A percentile compares a stretch with the other conserved stretches of the same genome.
These are phyloP conservation scores for Zygosaccharomyces pseudobailii DNA, from an alignment of 1,139 yeast species.

Conservation along the genomic window DNA sequence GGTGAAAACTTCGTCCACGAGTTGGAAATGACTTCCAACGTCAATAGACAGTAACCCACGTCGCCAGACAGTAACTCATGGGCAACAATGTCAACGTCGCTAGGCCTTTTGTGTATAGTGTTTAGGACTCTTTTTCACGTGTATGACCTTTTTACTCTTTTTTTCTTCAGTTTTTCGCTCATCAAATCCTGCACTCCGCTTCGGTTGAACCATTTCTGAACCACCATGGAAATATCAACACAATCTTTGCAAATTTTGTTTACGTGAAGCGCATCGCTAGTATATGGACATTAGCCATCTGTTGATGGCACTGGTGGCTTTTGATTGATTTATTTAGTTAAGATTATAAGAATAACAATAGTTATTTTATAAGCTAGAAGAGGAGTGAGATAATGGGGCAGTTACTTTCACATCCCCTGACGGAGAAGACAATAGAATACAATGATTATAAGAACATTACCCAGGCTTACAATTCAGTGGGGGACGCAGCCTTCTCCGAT, in stretches of 20 bases:
- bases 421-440: constrained; percentile 56
- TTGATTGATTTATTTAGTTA: not conserved
- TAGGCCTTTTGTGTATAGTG: not conserved
- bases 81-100: not conserved
- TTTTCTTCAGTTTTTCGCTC: not conserved
- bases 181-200: not conserved
- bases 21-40: constrained; percentile 42
- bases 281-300: constrained; percentile 1
- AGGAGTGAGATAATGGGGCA: constrained; percentile 54
- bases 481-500: constrained; percentile 7
- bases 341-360: not conserved
- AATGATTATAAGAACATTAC: constrained; percentile 33
- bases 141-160: not conserved
- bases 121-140: not conserved
- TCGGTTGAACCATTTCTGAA: not conserved
- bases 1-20: constrained; percentile 95
- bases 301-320: constrained; percentile 1
- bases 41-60: too few relatives aligned
- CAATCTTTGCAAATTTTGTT: not conserved
- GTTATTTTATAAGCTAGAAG: not conserved
- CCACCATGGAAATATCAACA: not conserved
- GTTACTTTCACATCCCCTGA: constrained; percentile 67
- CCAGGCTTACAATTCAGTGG: constrained; percentile 7
- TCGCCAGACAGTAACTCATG: not conserved
- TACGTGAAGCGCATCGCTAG: not conserved